A percentile compares a stretch with the other conserved stretches of the same genome.
Evolutionary conservation across 192 early-diverging fungal genomes (phyloP).

Genomic region (Coemansia sp.): DNA sequence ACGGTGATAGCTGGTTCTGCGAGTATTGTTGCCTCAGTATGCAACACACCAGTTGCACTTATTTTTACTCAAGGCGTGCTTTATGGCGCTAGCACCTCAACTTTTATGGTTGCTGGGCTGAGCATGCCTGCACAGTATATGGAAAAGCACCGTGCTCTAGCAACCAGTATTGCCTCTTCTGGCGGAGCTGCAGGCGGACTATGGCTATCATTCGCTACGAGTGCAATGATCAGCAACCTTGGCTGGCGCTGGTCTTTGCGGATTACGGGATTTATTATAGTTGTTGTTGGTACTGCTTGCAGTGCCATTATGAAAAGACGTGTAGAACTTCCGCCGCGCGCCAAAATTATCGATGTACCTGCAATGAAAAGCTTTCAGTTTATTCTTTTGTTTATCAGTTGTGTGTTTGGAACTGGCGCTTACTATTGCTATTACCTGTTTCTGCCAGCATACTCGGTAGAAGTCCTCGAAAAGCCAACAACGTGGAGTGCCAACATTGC

Average conservation of each 20-base stretch:
- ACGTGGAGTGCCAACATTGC: conserved; percentile 35
- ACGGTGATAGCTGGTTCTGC: conserved; percentile 11
- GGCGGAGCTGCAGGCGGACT: conserved; percentile 72
- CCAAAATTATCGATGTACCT: too few species aligned
- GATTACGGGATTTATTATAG: conserved; percentile 57
- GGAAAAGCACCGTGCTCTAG: conserved; percentile 60
- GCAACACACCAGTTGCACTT: conserved; percentile 57
- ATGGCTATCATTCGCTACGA: conserved; percentile 56
- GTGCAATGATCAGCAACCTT: conserved; percentile 54
- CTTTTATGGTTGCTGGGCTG: conserved; percentile 64
- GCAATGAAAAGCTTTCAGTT: too few species aligned
- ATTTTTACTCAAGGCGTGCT: conserved; percentile 70
- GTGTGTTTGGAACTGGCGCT: too few species aligned
- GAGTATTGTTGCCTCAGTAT: conserved; percentile 22
- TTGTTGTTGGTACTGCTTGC: conserved; percentile 6
- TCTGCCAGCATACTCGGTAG: background rate
- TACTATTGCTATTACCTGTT: too few species aligned
- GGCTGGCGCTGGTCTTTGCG: conserved; percentile 68
- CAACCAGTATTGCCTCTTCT: conserved; percentile 66
- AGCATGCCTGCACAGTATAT: conserved; percentile 71
- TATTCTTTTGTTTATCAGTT: too few species aligned
- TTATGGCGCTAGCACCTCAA: conserved; percentile 63
- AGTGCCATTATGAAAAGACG: too few species aligned
- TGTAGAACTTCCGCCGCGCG: too few species aligned
- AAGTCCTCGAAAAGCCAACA: conserved; percentile 10